These are phyloP conservation scores for Suillus cothurnatus DNA, from an alignment of 768 basidiomycete species.

Conservation along the genomic window DNA sequence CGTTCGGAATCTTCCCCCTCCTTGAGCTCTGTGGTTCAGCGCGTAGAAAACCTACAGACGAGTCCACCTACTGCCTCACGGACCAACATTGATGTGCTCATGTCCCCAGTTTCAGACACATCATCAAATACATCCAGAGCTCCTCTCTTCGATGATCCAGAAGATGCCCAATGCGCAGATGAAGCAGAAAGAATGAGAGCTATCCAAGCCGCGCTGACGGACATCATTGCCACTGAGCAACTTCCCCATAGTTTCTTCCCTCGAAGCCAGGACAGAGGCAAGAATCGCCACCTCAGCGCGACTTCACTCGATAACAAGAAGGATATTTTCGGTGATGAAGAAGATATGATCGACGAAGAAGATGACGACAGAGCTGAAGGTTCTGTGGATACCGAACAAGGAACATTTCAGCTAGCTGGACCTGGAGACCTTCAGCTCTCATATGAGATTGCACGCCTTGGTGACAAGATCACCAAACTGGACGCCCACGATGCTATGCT, in stretches of 20 bases:
- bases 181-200: slow-evolving; percentile 92
- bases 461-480: slow-evolving; percentile 72
- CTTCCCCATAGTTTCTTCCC: slow-evolving; percentile 35
- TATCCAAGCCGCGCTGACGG: slow-evolving; percentile 93
- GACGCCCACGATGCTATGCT: slow-evolving; percentile 84
- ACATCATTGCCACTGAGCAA: slow-evolving; percentile 89
- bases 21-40: slow-evolving; percentile 22
- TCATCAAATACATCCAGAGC: slow-evolving; percentile 60
- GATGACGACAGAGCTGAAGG: slow-evolving; percentile 35
- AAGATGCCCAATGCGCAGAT: slow-evolving; percentile 57
- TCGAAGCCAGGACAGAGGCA: slow-evolving; percentile 13
- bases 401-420: slow-evolving; percentile 73
- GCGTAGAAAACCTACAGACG: slow-evolving; percentile 21
- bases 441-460: slow-evolving; percentile 80
- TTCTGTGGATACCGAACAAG: slow-evolving; percentile 38
- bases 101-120: slow-evolving; percentile 64
- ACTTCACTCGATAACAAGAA: slow-evolving; percentile 19
- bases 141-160: slow-evolving; percentile 81
- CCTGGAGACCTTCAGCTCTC: slow-evolving; percentile 91
- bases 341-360: slow-evolving; percentile 48
- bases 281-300: slow-evolving; percentile 9
- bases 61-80: slow-evolving; percentile 28
- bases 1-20: slow-evolving; percentile 43
- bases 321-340: slow-evolving; percentile 42
- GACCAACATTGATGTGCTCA: slow-evolving; percentile 75